Conservation (phyloP, 345 rosid genomes). For the Moricandia moricandioides region DNA sequence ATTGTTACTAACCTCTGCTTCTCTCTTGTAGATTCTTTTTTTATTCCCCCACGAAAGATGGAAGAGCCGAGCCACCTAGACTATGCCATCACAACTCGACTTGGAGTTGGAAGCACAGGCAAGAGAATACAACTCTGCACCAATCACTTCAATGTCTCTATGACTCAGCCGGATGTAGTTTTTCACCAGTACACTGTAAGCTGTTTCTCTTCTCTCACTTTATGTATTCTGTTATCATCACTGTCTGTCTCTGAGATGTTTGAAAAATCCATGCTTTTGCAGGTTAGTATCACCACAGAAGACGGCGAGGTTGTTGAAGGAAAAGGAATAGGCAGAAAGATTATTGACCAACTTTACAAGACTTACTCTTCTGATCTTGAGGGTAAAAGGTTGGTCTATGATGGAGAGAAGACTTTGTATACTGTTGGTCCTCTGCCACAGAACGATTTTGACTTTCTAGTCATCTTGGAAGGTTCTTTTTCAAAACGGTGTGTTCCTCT, state of each 20-base stretch:
- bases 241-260: neutral
- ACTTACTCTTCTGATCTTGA: conserved; percentile 63
- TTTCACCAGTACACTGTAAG: conserved; percentile 83
- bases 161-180: conserved; percentile 51
- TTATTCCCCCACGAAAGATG: conserved; percentile 39
- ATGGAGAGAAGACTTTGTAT: conserved; percentile 73
- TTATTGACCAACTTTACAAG: conserved; percentile 63
- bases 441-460: conserved; percentile 54
- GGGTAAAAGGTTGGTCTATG: conserved; percentile 67
- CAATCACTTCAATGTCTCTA: conserved; percentile 70
- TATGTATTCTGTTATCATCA: conserved; percentile 2
- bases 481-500: conserved; percentile 47
- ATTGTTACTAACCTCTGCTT: neutral
- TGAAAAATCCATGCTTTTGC: neutral
- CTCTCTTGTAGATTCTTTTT: conserved; percentile 14
- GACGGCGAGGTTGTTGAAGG: conserved; percentile 53
- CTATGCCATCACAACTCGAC: conserved; percentile 48
- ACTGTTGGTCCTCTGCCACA: conserved; percentile 80
- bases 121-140: conserved; percentile 47
- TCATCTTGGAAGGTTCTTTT: conserved; percentile 63
- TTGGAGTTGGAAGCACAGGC: conserved; percentile 55
- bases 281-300: conserved; percentile 67
- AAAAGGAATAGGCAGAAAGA: conserved; percentile 66
- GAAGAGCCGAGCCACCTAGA: conserved; percentile 40
- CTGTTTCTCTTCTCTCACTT: conserved; percentile 1